phyloP scores from a whole-genome alignment of 2,329 filamentous ascomycete species.

The Beauveria sp. region DNA sequence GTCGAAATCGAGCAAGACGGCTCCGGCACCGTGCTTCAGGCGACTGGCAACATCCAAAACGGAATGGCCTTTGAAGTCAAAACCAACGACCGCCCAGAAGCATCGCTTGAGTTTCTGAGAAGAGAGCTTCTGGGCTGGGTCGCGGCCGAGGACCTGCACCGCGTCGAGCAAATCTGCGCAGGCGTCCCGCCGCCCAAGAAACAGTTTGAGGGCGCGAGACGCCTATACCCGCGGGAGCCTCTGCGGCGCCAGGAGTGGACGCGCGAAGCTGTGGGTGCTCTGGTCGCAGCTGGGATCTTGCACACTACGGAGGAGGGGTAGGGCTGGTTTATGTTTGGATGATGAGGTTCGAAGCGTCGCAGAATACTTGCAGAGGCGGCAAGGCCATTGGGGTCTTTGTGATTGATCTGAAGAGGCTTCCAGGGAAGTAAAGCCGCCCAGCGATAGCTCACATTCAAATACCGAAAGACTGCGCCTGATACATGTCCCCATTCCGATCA shows the following conservation, averaged over 20 bases:
- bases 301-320: background rate
- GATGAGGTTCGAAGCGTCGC: too few relatives aligned
- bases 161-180: constrained; percentile 17
- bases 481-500: too few relatives aligned
- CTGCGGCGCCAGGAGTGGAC: constrained; percentile 23
- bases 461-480: too few relatives aligned
- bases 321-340: background rate
- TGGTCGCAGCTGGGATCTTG: background rate
- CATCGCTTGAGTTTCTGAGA: constrained; percentile 13
- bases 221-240: constrained; percentile 18
- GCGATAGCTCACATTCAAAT: too few relatives aligned
- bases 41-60: constrained; percentile 24
- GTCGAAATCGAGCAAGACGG: constrained; percentile 12
- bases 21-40: constrained; percentile 17
- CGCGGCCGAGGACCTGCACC: constrained; percentile 14
- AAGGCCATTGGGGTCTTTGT: too few relatives aligned
- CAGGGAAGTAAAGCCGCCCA: too few relatives aligned
- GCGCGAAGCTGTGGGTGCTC: constrained; percentile 12
- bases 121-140: constrained; percentile 16
- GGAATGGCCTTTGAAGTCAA: constrained; percentile 22
- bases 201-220: constrained; percentile 21
- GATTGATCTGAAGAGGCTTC: too few relatives aligned
- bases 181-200: constrained; percentile 20
- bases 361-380: too few relatives aligned
- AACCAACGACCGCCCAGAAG: constrained; percentile 13